Evolutionary conservation across 2,329 filamentous ascomycete species (phyloP), one percentile per base, ranked within the genome.

Genomic region (Clonostachys solani): DNA sequence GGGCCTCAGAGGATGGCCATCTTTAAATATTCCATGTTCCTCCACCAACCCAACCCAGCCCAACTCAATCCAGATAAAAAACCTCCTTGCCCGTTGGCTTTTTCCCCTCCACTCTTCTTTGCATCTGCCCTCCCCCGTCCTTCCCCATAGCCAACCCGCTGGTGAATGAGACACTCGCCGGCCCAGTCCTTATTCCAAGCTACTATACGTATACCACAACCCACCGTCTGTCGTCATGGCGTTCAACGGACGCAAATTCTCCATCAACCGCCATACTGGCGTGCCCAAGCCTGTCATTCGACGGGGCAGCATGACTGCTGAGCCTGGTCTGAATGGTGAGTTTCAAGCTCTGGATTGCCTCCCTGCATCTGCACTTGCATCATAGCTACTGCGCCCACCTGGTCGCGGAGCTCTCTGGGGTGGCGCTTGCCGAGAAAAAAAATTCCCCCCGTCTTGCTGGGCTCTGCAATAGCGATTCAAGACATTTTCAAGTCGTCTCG

Each of bases 261-360:
- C 80, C 52, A 84, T 85, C 68, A 84, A 85, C 67, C 74, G 80
- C 59, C 79, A 83, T 60, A 83, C 81, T 45, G 81, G 81, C 56
- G 74, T 77, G 38, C 81, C 81, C 50, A 75, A 81, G 59, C 68
- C 72, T 38, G 61, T 67, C 36, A 59, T 65, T 40, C 72, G 81
- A 52, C 75, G 81, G 54, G 84, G 83, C 60, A 84, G 79, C 56
- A 37, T 45, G 15, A 71, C 76, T 43, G 73, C 72, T 50, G 80
- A 84, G 56, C 74, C 78, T n/a, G 75, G 72, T 50, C 56, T 63
- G 35, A 81, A 74, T 59, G 80, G 80, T 83, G 66, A 58, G 74
- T 62, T 46, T 16, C 44, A 13, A 9, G 17, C 15, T 38, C 36
- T 38, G 12, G 23, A 29, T 29, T 29, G 9, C 23, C 23, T 29